These are phyloP conservation scores for Nicotiana otophora DNA, from an alignment of 257 asterid genomes.

Conservation along the genomic window DNA sequence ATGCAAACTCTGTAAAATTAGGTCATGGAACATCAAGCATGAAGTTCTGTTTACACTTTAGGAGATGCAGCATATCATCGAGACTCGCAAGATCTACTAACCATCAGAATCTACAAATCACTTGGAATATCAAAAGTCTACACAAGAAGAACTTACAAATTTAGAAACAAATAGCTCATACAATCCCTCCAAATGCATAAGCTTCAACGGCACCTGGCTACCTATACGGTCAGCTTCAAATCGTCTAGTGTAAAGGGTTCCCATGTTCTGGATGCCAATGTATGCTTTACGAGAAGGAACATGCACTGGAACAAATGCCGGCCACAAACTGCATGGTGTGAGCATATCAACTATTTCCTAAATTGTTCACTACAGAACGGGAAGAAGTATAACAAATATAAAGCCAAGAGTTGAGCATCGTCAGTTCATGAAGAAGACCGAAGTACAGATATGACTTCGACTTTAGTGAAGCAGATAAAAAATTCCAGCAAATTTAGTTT, in stretches of 20 bases:
- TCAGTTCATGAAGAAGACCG: not conserved
- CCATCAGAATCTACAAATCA: constrained; percentile 9
- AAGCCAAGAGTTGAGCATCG: not conserved
- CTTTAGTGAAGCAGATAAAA: too few species aligned
- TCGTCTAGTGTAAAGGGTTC: constrained; percentile 88
- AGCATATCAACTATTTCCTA: constrained; percentile 10
- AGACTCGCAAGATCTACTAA: not conserved
- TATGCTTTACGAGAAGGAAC: constrained; percentile 92
- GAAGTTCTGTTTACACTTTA: not conserved
- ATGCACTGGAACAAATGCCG: constrained; percentile 99
- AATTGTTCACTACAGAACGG: not conserved
- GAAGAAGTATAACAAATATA: constrained; percentile 5
- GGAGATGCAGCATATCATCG: not conserved
- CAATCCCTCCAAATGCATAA: constrained; percentile 96
- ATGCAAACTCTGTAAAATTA: not conserved
- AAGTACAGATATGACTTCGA: not conserved
- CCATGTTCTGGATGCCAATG: constrained; percentile 96
- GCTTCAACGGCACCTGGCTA: constrained; percentile 93
- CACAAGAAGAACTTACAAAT: constrained; percentile 46
- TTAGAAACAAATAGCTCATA: constrained; percentile 86
- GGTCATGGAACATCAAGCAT: not conserved
- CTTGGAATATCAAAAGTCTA: not conserved
- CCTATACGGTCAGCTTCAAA: constrained; percentile 94
- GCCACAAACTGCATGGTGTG: constrained; percentile 73
- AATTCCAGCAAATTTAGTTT: too few species aligned